These are phyloP conservation scores for Kodamaea leandrae DNA, from an alignment of 805 yeast genomes.

Conservation along the genomic window DNA sequence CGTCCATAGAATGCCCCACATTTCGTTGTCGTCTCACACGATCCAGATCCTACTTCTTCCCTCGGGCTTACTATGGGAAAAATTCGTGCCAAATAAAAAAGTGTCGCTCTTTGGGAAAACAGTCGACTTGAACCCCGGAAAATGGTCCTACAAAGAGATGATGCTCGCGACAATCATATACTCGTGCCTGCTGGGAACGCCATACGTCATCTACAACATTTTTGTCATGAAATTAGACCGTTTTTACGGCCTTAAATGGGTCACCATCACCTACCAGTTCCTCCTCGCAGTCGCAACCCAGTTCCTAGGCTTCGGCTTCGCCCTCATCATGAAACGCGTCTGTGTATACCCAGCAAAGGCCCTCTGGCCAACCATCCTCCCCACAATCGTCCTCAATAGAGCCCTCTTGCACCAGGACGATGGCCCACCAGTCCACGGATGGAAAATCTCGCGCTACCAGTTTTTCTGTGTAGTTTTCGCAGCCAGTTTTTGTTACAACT, in stretches of 20 bases:
- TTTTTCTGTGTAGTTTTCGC: slow-evolving; percentile 35
- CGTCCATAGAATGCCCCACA: slow-evolving; percentile 51
- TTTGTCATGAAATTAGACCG: slow-evolving; percentile 43
- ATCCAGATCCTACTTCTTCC: slow-evolving; percentile 41
- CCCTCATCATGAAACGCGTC: slow-evolving; percentile 60
- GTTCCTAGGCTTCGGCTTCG: slow-evolving; percentile 65
- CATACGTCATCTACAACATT: slow-evolving; percentile 41
- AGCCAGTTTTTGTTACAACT: slow-evolving; percentile 39
- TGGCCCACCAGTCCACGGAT: slow-evolving; percentile 27
- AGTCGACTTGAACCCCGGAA: slow-evolving; percentile 39
- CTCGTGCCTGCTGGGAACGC: slow-evolving; percentile 42
- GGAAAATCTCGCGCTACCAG: slow-evolving; percentile 42
- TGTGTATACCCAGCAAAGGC: slow-evolving; percentile 43
- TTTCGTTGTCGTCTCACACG: slow-evolving; percentile 34
- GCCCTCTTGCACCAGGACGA: slow-evolving; percentile 29
- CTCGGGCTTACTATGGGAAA: slow-evolving; percentile 41
- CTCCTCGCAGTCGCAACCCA: slow-evolving; percentile 54
- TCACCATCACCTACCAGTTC: slow-evolving; percentile 51
- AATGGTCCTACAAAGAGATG: slow-evolving; percentile 46
- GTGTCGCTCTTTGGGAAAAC: slow-evolving; percentile 22
- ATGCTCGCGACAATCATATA: slow-evolving; percentile 44
- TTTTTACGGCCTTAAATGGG: slow-evolving; percentile 45
- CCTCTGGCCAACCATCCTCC: slow-evolving; percentile 44
- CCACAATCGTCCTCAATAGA: slow-evolving; percentile 41
- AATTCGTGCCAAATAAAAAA: slow-evolving; percentile 21